A percentile compares a stretch with the other conserved stretches of the same genome.
phyloP scores from a whole-genome alignment of 1,139 yeast species.

The Saccharomycopsis hybrid region DNA sequence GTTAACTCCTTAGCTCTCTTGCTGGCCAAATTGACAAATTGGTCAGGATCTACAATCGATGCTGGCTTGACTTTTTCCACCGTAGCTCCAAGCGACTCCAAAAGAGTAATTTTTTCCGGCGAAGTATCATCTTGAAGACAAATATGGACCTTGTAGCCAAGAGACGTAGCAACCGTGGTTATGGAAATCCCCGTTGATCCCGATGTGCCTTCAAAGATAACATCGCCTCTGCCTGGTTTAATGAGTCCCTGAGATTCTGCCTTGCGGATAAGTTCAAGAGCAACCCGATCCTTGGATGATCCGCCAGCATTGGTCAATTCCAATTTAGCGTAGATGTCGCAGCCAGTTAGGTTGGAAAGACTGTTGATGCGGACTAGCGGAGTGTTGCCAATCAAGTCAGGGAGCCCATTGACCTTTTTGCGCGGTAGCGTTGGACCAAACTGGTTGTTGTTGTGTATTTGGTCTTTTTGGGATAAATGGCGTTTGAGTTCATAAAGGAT shows the following conservation, averaged over 20 bases:
- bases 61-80: constrained; percentile 93
- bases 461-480: too few species aligned
- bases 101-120: constrained; percentile 65
- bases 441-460: not conserved
- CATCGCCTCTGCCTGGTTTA: constrained; percentile 52
- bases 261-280: constrained; percentile 68
- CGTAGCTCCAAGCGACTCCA: constrained; percentile 72
- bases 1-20: constrained; percentile 53
- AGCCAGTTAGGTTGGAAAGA: constrained; percentile 68
- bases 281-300: constrained; percentile 92
- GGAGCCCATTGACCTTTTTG: constrained; percentile 37
- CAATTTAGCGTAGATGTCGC: constrained; percentile 79
- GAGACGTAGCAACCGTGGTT: constrained; percentile 79
- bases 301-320: constrained; percentile 92
- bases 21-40: constrained; percentile 86
- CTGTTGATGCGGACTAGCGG: constrained; percentile 76
- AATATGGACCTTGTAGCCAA: constrained; percentile 86
- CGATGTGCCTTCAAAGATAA: constrained; percentile 87
- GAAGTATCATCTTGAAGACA: constrained; percentile 96
- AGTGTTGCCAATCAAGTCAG: constrained; percentile 79
- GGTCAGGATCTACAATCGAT: constrained; percentile 86
- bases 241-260: constrained; percentile 58
- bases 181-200: constrained; percentile 95
- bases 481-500: not conserved
- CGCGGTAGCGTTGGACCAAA: constrained; percentile 21